Percentiles rank a stretch among this genome's conserved stretches.
Evolutionary conservation across 371 early-diverging fungal species (phyloP).

Genomic region (Mucor velutinosus): DNA sequence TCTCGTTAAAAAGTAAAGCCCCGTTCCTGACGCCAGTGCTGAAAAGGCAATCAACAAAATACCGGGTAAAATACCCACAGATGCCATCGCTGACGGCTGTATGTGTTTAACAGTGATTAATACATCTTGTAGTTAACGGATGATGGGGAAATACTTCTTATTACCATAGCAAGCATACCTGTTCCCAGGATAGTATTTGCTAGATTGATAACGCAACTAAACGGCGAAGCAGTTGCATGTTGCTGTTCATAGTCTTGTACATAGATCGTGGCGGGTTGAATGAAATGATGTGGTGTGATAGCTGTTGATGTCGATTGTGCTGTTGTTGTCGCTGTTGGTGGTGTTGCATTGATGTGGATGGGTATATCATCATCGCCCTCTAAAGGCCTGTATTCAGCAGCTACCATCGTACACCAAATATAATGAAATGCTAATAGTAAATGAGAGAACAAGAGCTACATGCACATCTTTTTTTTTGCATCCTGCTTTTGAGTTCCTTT

Average conservation of each 20-base stretch:
- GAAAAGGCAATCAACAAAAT: conserved; percentile 78
- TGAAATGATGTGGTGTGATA: neutral
- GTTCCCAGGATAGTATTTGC: conserved; percentile 94
- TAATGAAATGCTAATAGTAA: neutral
- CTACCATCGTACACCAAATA: neutral
- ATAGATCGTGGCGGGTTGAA: conserved; percentile 8
- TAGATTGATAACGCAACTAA: conserved; percentile 70
- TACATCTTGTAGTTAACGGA: neutral
- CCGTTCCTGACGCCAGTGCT: conserved; percentile 76
- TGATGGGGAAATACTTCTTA: neutral
- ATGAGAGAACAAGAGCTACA: neutral
- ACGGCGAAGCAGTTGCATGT: conserved; percentile 36
- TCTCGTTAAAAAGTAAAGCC: conserved; percentile 81
- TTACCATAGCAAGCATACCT: conserved; percentile 96
- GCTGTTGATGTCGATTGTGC: neutral
- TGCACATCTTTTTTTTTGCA: neutral
- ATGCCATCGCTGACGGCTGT: conserved; percentile 83
- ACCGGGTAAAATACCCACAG: conserved; percentile 84
- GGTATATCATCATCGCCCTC: neutral
- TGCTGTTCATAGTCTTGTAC: conserved; percentile 23
- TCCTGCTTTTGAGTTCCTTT: neutral
- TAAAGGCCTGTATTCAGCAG: conserved; percentile 7
- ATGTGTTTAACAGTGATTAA: neutral
- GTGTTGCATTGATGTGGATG: neutral
- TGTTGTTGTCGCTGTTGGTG: neutral